Percentiles rank a stretch among this genome's conserved stretches.
phyloP scores from a whole-genome alignment of 148 eudicot species.

The Salicornia ramosissima region DNA sequence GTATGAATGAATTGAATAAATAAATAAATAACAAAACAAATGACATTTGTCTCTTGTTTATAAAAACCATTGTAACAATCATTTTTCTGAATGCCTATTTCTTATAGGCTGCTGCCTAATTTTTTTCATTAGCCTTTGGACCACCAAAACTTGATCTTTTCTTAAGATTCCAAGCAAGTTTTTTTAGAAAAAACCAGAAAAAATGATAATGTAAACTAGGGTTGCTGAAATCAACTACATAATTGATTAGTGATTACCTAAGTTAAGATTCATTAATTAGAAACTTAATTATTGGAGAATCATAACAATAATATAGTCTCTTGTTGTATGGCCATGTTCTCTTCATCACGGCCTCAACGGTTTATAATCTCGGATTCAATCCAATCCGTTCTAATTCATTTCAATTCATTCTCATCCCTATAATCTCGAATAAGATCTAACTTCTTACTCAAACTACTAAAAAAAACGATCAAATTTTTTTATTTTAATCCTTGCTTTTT shows the following conservation, averaged over 20 bases:
- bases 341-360: too few relatives aligned
- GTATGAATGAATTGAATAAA: too few relatives aligned
- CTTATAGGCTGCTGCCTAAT: background rate
- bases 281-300: conserved; percentile 12
- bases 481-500: too few relatives aligned
- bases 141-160: conserved; percentile 14
- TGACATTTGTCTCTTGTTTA: conserved; percentile 8
- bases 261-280: background rate
- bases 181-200: background rate
- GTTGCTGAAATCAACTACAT: conserved; percentile 6
- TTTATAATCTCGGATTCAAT: too few relatives aligned
- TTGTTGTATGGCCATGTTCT: too few relatives aligned
- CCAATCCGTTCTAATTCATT: too few relatives aligned
- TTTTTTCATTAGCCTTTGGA: conserved; percentile 14
- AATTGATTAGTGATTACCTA: background rate
- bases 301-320: background rate
- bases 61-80: conserved; percentile 15
- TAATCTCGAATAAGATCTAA: too few relatives aligned
- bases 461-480: too few relatives aligned
- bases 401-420: too few relatives aligned
- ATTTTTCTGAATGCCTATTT: conserved; percentile 1
- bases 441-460: too few relatives aligned
- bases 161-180: conserved; percentile 12
- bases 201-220: background rate
- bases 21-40: conserved; percentile 6